Evolutionary conservation across 169 alveolate genomes (phyloP).

Genomic region (Plasmodium fragile): DNA sequence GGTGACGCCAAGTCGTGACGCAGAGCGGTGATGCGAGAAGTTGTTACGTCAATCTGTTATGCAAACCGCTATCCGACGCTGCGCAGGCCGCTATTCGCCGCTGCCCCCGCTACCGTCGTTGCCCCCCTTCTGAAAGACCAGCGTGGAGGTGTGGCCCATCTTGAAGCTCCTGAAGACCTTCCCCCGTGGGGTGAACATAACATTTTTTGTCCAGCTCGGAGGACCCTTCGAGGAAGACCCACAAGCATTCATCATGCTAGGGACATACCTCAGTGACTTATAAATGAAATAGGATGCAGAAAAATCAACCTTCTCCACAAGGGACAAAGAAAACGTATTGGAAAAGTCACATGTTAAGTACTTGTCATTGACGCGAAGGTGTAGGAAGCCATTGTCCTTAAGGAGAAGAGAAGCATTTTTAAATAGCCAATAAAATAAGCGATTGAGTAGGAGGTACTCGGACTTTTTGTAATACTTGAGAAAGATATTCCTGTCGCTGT

Average conservation of each 20-base stretch:
- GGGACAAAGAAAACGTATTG: background rate
- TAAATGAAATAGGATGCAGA: constrained; percentile 19
- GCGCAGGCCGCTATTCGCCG: background rate
- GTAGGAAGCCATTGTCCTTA: constrained; percentile 40
- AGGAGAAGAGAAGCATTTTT: constrained; percentile 6
- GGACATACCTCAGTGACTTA: constrained; percentile 25
- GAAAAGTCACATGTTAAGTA: constrained; percentile 42
- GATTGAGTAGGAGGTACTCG: constrained; percentile 18
- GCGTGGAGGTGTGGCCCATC: constrained; percentile 56
- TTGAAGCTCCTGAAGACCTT: constrained; percentile 42
- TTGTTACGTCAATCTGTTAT: background rate
- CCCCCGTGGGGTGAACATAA: constrained; percentile 45
- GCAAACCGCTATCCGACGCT: background rate
- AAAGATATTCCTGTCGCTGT: background rate
- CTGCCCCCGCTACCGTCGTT: background rate
- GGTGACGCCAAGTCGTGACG: background rate
- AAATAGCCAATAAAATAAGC: constrained; percentile 25
- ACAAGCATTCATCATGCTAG: constrained; percentile 19
- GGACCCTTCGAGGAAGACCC: background rate
- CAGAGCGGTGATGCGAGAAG: background rate
- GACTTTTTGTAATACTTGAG: constrained; percentile 51
- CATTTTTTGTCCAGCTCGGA: constrained; percentile 5
- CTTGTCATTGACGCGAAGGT: constrained; percentile 36
- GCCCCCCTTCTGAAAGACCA: constrained; percentile 23
- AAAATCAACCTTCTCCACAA: constrained; percentile 24